Evolutionary conservation across 495 filamentous ascomycete species (phyloP), one percentile per base, ranked within the genome.

Genomic region (Letharia lupina): DNA sequence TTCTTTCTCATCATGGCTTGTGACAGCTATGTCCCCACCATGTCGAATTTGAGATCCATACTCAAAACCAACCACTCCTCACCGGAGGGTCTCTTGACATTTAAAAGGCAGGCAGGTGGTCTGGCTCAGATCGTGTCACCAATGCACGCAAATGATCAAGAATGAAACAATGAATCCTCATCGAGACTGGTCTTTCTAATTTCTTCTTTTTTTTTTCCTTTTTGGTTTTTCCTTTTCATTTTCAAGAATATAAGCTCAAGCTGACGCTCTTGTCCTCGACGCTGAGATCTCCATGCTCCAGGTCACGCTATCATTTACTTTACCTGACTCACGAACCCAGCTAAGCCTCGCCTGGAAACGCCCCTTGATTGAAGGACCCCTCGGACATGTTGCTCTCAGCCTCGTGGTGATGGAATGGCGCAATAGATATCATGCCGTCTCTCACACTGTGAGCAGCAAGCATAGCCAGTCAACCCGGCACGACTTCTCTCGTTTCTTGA

Each of bases 391-490:
- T 28, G 23, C 23, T 20, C 12, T 44, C 41, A 44, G 41, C 41
- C 41, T 44, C 3, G 41, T 60, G 5, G 20, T 39, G 42, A 7
- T 18, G 33, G 39, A 20, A 61, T 61, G 58, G 58, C 58, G 64
- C 57, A 47, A 66, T 66, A 66, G 64, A 66, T 66, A 66, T 18
- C 57, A 61, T 60, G 44, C 64, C 64, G 64, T 61, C 15, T 3
- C 23, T 28, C 42, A 48, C 23, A 58, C 7, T n/a, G 9, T 16
- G 37, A 23, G 23, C 44, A 61, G 44, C 45, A 52, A 20, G 57
- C 20, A 66, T 37, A 39, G 37, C 64, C 64, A 66, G 57, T 66
- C 8, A 45, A 42, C n/a, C 28, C 28, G 16, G 58, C 64, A 66
- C 41, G 64, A 35, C 31, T 35, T 54, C 3, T 61, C 20, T 41